Percentiles rank a stretch among this genome's conserved stretches.
Evolutionary conservation across 2,329 filamentous ascomycete species (phyloP).

Genomic region (Lecanicillium sp.): DNA sequence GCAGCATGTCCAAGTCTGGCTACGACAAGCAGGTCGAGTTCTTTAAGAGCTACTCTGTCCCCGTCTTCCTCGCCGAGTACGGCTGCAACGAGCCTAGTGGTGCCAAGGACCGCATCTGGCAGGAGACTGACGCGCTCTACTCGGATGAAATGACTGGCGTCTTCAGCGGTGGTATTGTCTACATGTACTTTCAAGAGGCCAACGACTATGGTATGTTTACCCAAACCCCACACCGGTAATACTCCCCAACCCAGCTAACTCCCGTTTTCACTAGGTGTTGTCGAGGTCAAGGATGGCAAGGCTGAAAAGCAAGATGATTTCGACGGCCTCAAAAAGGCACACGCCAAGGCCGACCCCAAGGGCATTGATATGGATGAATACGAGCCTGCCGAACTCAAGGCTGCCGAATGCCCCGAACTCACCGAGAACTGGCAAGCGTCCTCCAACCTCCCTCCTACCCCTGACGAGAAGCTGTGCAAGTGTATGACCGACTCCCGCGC

Average conservation of each 20-base stretch:
- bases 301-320: slow-evolving; percentile 69
- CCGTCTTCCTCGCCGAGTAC: slow-evolving; percentile 98
- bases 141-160: slow-evolving; percentile 71
- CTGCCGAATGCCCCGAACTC: slow-evolving; percentile 62
- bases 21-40: slow-evolving; percentile 78
- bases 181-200: slow-evolving; percentile 91
- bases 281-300: slow-evolving; percentile 42
- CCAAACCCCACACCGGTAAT: neutral
- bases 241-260: neutral
- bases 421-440: slow-evolving; percentile 55
- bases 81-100: slow-evolving; percentile 71
- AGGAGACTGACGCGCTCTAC: slow-evolving; percentile 78
- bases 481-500: slow-evolving; percentile 74
- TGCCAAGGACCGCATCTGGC: slow-evolving; percentile 64
- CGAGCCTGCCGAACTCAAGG: slow-evolving; percentile 58
- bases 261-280: slow-evolving; percentile 46
- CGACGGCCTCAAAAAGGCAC: slow-evolving; percentile 59
- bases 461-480: slow-evolving; percentile 68
- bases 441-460: slow-evolving; percentile 67
- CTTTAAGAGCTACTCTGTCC: slow-evolving; percentile 83
- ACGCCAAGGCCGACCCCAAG: slow-evolving; percentile 58
- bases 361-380: slow-evolving; percentile 60
- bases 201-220: slow-evolving; percentile 70
- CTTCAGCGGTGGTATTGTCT: slow-evolving; percentile 95
- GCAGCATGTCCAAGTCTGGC: slow-evolving; percentile 65